Evolutionary conservation across 2,329 filamentous ascomycete species (phyloP).

Genomic region (Ampelomyces quisqualis): DNA sequence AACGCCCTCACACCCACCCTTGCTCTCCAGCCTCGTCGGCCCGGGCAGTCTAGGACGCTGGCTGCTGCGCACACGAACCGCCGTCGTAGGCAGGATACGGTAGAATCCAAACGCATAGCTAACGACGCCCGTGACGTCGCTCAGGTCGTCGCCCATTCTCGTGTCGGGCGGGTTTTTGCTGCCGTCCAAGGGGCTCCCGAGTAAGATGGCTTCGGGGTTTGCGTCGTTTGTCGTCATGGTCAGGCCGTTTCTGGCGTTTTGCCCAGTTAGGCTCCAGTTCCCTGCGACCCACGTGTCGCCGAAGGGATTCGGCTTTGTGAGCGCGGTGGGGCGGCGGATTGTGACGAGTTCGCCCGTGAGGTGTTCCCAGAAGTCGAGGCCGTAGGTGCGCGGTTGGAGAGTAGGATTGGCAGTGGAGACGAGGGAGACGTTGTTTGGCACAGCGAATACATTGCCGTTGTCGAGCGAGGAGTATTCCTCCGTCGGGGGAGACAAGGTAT

Average conservation of each 20-base stretch:
- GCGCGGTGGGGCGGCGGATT: slow-evolving; percentile 57
- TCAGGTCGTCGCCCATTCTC: slow-evolving; percentile 65
- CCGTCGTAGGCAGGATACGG: slow-evolving; percentile 64
- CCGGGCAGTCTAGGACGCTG: slow-evolving; percentile 53
- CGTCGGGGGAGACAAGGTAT: slow-evolving; percentile 60
- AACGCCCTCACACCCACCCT: slow-evolving; percentile 60
- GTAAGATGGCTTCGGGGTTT: slow-evolving; percentile 68
- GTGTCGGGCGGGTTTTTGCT: slow-evolving; percentile 59
- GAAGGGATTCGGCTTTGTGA: slow-evolving; percentile 63
- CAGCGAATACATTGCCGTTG: slow-evolving; percentile 62
- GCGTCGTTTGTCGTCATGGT: slow-evolving; percentile 63
- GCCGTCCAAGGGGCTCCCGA: slow-evolving; percentile 66
- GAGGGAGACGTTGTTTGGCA: slow-evolving; percentile 63
- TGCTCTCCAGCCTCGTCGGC: slow-evolving; percentile 56
- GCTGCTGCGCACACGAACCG: slow-evolving; percentile 52
- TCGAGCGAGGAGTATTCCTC: slow-evolving; percentile 64
- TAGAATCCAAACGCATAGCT: slow-evolving; percentile 69
- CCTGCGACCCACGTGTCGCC: slow-evolving; percentile 71
- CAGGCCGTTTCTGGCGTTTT: slow-evolving; percentile 64
- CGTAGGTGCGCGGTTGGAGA: slow-evolving; percentile 62
- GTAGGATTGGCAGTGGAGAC: slow-evolving; percentile 62
- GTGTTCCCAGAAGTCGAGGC: slow-evolving; percentile 74
- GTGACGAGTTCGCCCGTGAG: slow-evolving; percentile 68
- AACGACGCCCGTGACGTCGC: slow-evolving; percentile 68
- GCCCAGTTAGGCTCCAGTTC: slow-evolving; percentile 62